These are phyloP conservation scores for Fraxinus xanthoxyloides DNA, from an alignment of 305 asterid species.

Conservation along the genomic window DNA sequence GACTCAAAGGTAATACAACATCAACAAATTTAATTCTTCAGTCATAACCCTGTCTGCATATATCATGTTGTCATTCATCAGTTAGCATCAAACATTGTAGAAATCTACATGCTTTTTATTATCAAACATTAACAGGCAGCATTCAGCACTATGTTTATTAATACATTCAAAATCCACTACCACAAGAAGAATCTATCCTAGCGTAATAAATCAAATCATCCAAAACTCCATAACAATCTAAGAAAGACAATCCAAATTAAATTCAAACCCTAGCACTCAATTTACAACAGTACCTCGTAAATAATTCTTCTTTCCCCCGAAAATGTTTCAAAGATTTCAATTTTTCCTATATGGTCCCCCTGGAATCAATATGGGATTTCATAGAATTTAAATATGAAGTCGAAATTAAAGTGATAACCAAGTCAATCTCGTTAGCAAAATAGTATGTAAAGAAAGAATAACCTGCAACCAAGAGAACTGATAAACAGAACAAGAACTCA, in stretches of 20 bases:
- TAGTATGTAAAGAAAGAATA: slow-evolving; percentile 3
- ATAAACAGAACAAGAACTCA: slow-evolving; percentile 18
- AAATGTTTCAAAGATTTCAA: not conserved
- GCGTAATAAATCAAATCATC: not conserved
- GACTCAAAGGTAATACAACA: not conserved
- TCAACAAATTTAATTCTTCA: slow-evolving; percentile 5
- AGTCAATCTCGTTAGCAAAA: slow-evolving; percentile 7
- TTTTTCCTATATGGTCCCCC: not conserved
- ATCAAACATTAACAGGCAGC: slow-evolving; percentile 21
- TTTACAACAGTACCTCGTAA: slow-evolving; percentile 13
- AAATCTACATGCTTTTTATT: slow-evolving; percentile 22
- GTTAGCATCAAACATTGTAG: slow-evolving; percentile 7
- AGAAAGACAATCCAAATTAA: slow-evolving; percentile 16
- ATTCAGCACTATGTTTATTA: not conserved
- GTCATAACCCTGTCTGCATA: not conserved
- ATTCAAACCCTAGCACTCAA: slow-evolving; percentile 20
- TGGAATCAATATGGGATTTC: slow-evolving; percentile 4
- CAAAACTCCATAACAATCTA: not conserved
- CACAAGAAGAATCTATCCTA: not conserved
- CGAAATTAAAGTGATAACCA: slow-evolving; percentile 15
- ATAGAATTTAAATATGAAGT: not conserved
- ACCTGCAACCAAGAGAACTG: slow-evolving; percentile 29
- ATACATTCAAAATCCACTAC: not conserved
- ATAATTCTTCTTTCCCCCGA: not conserved
- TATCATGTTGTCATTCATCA: slow-evolving; percentile 1